Percentiles rank a stretch among this genome's conserved stretches.
Evolutionary conservation across 164 flowering plant genomes (phyloP).

Genomic region (Dillenia turbinata): DNA sequence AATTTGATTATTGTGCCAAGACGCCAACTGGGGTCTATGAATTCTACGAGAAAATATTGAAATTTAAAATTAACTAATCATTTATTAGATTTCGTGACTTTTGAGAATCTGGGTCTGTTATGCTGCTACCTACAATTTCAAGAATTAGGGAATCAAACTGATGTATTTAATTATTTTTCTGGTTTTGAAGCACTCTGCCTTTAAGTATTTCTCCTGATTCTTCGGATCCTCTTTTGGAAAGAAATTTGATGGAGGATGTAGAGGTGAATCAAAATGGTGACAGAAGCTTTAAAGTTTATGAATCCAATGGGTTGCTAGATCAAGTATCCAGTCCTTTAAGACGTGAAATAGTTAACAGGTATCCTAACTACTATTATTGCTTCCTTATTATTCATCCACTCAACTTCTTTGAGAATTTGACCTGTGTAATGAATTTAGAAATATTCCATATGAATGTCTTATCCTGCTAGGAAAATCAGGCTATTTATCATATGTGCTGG

Average conservation of each 20-base stretch:
- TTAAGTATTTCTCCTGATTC: constrained; percentile 17
- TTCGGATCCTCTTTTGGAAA: constrained; percentile 18
- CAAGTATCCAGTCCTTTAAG: constrained; percentile 46
- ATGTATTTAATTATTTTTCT: constrained; percentile 6
- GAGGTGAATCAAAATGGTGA: constrained; percentile 23
- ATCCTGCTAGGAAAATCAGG: too few species aligned
- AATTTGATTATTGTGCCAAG: neutral
- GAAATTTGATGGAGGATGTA: constrained; percentile 20
- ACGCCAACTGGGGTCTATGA: neutral
- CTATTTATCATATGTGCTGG: too few species aligned
- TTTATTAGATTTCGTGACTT: too few species aligned
- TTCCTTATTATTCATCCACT: too few species aligned
- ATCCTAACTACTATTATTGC: constrained; percentile 4
- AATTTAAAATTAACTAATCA: too few species aligned
- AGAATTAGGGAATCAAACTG: neutral
- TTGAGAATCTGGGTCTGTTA: too few species aligned
- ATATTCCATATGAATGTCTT: too few species aligned
- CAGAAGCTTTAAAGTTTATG: constrained; percentile 21
- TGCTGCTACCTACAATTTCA: too few species aligned
- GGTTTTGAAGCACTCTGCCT: constrained; percentile 18
- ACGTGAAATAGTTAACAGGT: constrained; percentile 46
- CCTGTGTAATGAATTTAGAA: too few species aligned
- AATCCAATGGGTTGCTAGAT: constrained; percentile 33
- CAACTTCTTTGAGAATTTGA: too few species aligned
- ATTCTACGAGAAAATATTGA: too few species aligned